Base-by-base conservation (phyloP, 2,329 filamentous ascomycete genomes). In the Aureobasidium sp. region DNA sequence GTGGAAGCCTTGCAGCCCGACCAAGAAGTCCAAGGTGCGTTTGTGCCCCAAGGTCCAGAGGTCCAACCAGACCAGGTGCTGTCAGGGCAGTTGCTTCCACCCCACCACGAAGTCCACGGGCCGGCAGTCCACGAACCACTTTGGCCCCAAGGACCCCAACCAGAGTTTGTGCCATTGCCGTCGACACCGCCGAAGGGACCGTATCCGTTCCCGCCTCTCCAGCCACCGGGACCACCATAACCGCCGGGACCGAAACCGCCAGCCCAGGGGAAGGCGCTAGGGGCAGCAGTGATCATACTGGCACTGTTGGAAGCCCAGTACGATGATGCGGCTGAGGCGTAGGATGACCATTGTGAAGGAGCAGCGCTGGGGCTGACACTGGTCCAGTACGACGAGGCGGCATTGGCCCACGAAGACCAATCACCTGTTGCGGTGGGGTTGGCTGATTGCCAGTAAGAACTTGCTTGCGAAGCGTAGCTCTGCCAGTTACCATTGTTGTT, bases 101-200 rank as follows among this genome's bases (percentile, higher is more conserved):
- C 75, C 76, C 76, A 78, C 76, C 76, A 78, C 31, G 65, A 69
- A 16, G 76, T 78, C 76, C 76, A 78, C 2, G 75, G 71, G 13
- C 75, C 76, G 9, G 66, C 62, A 5, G 75, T 76, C 73, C 75
- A 77, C 13, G 69, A 66, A 33, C 75, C 72, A 27, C 59, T 69
- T 31, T 60, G 65, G 7, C 68, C 69, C 75, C 75, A 77, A 15
- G 74, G 72, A 29, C 76, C 76, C 74, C 75, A 77, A 23, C 76
- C 75, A 36, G 69, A 69, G 63, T 67, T 67, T 25, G 67, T 54
- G 56, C 66, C 64, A 16, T 66, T 51, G 29, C 56, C 67, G 58
- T 50, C 50, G 33, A 18, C 23, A 16, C 66, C 69, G 50, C 69
- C 69, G 58, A 70, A 71, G n/a, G 68, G 68, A 18, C 68, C 69